Evolutionary conservation across 768 basidiomycete species (phyloP), one percentile per base, ranked within the genome.

Genomic region (Tremella yokohamensis): DNA sequence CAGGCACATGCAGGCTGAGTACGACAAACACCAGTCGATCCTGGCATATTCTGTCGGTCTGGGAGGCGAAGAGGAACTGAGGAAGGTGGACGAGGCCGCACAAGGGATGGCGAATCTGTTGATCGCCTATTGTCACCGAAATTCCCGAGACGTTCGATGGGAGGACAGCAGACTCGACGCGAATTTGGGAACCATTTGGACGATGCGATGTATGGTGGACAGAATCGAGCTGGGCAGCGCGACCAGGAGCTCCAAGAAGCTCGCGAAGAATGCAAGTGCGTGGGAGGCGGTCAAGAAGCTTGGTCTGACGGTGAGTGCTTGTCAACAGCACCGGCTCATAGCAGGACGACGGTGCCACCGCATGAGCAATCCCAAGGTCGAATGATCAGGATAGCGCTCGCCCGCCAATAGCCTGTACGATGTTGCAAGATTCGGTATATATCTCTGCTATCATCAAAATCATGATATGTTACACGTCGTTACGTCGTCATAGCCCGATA

Each of bases 181-280:
- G 12, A 64, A 62, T 53, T 39, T 69, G 12, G 72, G 72, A 15
- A 45, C 54, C 2, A 39, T 73, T 37, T 73, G 69, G 66, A 61
- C 57, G 58, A 49, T 68, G 12, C 58, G 58, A 39, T 64, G 66
- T 42, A 24, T 47, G 19, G 57, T 70, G 8, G 70, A 68, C 56
- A 68, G 66, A 40, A 60, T 63, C 16, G 64, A 67, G 39, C 22
- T 74, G 16, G 66, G 65, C 1, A 64, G 69, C 37, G 68, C 62
- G 3, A 65, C 64, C 29, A 67, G 72, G 51, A 52, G 59, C 20
- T 56, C 51, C 42, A 67, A 60, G 54, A 71, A 68, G 61, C 37
- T 42, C 1, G 72, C 72, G 24, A 69, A 64, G 64, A 70, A 72
- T 56, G 70, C 66, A 2, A 65, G 68, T 13, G 70, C 57, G 8